Evolutionary conservation across 129 eudicot genomes (phyloP).

Genomic region (Chrysanthemum makinoi): DNA sequence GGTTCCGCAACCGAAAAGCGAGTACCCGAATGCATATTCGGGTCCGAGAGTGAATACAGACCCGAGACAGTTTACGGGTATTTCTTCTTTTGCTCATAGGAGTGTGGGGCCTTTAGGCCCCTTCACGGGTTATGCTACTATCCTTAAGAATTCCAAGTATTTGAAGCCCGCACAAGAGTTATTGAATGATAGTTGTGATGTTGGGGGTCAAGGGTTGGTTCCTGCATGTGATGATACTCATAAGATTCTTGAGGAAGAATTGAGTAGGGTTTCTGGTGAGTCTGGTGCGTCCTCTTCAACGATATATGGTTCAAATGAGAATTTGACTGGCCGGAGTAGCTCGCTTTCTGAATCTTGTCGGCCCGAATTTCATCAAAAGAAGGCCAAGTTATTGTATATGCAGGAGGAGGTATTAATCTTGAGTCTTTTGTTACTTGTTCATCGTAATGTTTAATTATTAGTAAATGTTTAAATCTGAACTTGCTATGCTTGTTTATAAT

Average conservation of each 20-base stretch:
- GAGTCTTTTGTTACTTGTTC: conserved; percentile 1
- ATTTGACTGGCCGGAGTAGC: conserved; percentile 28
- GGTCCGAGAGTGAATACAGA: conserved; percentile 27
- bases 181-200: conserved; percentile 58
- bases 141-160: conserved; percentile 67
- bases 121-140: conserved; percentile 78
- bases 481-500: neutral
- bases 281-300: conserved; percentile 53
- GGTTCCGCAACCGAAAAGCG: conserved; percentile 35
- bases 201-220: conserved; percentile 28
- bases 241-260: conserved; percentile 31
- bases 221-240: conserved; percentile 32
- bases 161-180: conserved; percentile 72
- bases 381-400: conserved; percentile 72
- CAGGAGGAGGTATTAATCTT: conserved; percentile 66
- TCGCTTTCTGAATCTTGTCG: conserved; percentile 39
- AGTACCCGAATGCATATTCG: conserved; percentile 21
- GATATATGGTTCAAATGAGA: conserved; percentile 44
- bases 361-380: conserved; percentile 72
- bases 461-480: neutral
- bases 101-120: conserved; percentile 78
- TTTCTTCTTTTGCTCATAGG: conserved; percentile 35
- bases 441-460: neutral
- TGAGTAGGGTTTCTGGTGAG: conserved; percentile 33
- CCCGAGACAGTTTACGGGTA: conserved; percentile 22